Conservation (phyloP, 805 yeast genomes). For the Schwanniomyces yamadae region DNA sequence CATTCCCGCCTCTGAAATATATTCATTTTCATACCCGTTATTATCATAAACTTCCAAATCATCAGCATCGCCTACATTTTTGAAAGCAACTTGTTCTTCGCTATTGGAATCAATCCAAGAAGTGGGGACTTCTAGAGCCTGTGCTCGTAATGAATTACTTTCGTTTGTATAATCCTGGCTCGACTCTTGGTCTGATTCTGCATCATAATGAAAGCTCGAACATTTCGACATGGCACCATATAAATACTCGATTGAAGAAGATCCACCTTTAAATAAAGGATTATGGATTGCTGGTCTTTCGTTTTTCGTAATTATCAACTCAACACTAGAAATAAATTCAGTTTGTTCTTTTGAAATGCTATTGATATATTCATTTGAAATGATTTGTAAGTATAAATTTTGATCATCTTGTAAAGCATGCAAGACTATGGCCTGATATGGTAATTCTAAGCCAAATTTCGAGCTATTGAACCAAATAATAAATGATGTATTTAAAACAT, state of each 20-base stretch:
- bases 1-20: slow-evolving; percentile 36
- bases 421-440: slow-evolving; percentile 32
- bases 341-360: slow-evolving; percentile 10
- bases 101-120: slow-evolving; percentile 18
- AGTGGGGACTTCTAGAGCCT: slow-evolving; percentile 22
- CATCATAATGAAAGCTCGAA: slow-evolving; percentile 37
- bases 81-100: slow-evolving; percentile 7
- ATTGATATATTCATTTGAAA: slow-evolving; percentile 18
- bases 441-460: slow-evolving; percentile 29
- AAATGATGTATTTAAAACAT: slow-evolving; percentile 33
- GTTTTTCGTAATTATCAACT: slow-evolving; percentile 5
- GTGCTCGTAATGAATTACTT: background rate
- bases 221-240: slow-evolving; percentile 38
- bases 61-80: slow-evolving; percentile 36
- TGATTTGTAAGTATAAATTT: slow-evolving; percentile 31
- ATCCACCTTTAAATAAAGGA: slow-evolving; percentile 11
- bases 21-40: slow-evolving; percentile 9
- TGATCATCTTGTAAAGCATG: slow-evolving; percentile 30
- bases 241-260: slow-evolving; percentile 13
- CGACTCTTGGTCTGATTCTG: slow-evolving; percentile 16
- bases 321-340: slow-evolving; percentile 16
- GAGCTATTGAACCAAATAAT: slow-evolving; percentile 27
- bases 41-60: slow-evolving; percentile 28
- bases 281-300: slow-evolving; percentile 1
- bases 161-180: background rate